These are phyloP conservation scores for Pseudoneurospora amorphoporcata DNA, from an alignment of 495 filamentous ascomycete species.

Conservation along the genomic window DNA sequence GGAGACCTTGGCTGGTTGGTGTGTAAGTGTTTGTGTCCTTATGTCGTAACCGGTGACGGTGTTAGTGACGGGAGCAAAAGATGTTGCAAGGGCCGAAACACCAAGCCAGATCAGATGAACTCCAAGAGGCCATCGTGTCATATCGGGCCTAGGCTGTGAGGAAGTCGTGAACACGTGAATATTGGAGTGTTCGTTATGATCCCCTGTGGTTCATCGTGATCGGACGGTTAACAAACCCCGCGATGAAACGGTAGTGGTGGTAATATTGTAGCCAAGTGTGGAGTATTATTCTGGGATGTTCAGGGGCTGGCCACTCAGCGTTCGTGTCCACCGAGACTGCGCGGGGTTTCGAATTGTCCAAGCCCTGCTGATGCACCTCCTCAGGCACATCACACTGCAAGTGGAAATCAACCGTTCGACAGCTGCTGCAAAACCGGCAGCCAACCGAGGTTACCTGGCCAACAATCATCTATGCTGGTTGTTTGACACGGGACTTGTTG, in stretches of 20 bases:
- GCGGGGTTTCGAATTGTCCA: not conserved
- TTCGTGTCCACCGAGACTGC: not conserved
- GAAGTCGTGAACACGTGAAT: not conserved
- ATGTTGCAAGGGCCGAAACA: not conserved
- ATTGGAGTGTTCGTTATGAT: not conserved
- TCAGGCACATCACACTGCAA: not conserved
- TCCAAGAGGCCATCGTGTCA: not conserved
- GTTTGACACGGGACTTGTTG: not conserved
- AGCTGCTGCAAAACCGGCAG: not conserved
- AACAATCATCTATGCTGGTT: not conserved
- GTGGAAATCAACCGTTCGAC: not conserved
- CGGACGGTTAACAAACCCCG: not conserved
- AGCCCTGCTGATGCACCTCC: not conserved
- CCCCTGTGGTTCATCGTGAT: not conserved
- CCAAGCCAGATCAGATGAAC: not conserved
- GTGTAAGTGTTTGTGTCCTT: not conserved
- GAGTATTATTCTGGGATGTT: not conserved
- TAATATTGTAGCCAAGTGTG: not conserved
- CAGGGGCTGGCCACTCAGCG: not conserved
- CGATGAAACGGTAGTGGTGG: not conserved
- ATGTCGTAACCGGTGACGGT: not conserved
- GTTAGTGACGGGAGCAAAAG: not conserved
- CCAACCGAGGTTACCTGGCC: not conserved
- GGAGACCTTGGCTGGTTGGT: constrained; percentile 6
- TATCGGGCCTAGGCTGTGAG: not conserved